Conservation (phyloP, 345 rosid species). For the Gossypioides kirkii region DNA sequence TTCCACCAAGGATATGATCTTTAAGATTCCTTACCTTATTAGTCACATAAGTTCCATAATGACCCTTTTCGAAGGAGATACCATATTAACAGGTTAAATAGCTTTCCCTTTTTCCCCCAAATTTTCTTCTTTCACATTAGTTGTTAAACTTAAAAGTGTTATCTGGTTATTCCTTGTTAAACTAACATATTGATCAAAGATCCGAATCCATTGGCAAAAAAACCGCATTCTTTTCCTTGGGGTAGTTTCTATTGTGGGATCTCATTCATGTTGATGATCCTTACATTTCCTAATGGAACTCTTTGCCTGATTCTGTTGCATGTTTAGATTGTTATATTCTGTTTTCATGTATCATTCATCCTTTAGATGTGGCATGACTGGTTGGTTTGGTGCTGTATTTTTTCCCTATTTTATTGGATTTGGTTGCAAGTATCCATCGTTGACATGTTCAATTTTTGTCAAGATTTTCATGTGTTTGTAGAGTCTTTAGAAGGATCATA, state of each 20-base stretch:
- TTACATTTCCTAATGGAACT: background rate
- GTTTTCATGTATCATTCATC: background rate
- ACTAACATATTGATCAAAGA: background rate
- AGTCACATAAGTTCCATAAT: conserved; percentile 87
- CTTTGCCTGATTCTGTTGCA: background rate
- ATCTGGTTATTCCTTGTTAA: background rate
- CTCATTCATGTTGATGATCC: no score
- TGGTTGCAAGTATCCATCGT: no score
- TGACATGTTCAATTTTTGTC: no score
- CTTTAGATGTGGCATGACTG: background rate
- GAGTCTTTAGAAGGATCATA: no score
- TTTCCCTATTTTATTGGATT: no score
- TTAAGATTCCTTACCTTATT: conserved; percentile 72
- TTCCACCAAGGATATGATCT: conserved; percentile 83
- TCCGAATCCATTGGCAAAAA: background rate
- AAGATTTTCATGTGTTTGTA: no score
- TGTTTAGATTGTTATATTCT: background rate
- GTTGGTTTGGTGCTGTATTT: background rate
- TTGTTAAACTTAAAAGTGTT: background rate
- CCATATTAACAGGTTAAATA: conserved; percentile 74
- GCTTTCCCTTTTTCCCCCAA: background rate
- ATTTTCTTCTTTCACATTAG: background rate
- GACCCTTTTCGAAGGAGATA: conserved; percentile 89
- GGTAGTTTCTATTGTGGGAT: background rate
- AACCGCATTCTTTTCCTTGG: background rate